Evolutionary conservation across 2,329 filamentous ascomycete species (phyloP).

Genomic region (Ophiostoma ips): DNA sequence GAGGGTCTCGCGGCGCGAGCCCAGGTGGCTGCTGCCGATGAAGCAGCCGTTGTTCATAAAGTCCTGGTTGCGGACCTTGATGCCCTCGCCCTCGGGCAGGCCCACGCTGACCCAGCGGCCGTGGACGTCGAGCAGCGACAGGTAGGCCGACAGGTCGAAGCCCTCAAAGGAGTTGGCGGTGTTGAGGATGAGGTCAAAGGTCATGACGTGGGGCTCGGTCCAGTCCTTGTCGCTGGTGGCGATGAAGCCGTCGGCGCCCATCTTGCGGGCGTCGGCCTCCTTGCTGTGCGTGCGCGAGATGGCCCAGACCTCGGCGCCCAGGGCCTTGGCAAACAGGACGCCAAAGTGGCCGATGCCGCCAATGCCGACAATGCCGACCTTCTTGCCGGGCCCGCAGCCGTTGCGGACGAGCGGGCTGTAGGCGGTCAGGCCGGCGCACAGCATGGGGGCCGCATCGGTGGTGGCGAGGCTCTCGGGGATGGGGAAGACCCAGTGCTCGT

Average conservation of each 20-base stretch:
- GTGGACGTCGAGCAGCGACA: slow-evolving; percentile 68
- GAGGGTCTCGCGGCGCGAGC: slow-evolving; percentile 54
- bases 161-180: slow-evolving; percentile 54
- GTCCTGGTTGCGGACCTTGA: slow-evolving; percentile 57
- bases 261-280: slow-evolving; percentile 42
- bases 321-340: slow-evolving; percentile 53
- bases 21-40: slow-evolving; percentile 58
- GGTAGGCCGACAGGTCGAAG: slow-evolving; percentile 58
- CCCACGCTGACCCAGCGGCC: slow-evolving; percentile 69
- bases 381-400: slow-evolving; percentile 63
- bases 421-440: slow-evolving; percentile 72
- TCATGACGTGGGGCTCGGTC: slow-evolving; percentile 42
- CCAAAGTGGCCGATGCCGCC: slow-evolving; percentile 61
- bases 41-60: slow-evolving; percentile 63
- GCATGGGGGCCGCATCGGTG: slow-evolving; percentile 58
- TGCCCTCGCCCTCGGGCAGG: slow-evolving; percentile 62
- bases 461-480: slow-evolving; percentile 59
- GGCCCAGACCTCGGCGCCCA: slow-evolving; percentile 48
- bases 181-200: slow-evolving; percentile 66
- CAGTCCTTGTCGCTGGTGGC: slow-evolving; percentile 44
- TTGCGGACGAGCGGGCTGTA: slow-evolving; percentile 67
- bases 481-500: slow-evolving; percentile 63
- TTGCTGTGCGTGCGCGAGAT: slow-evolving; percentile 47
- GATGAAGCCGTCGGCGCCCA: slow-evolving; percentile 48
- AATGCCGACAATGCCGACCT: slow-evolving; percentile 61